Percentiles rank a stretch among this genome's conserved stretches.
phyloP scores from a whole-genome alignment of 257 asterid genomes.

The Solanum bukasovii region DNA sequence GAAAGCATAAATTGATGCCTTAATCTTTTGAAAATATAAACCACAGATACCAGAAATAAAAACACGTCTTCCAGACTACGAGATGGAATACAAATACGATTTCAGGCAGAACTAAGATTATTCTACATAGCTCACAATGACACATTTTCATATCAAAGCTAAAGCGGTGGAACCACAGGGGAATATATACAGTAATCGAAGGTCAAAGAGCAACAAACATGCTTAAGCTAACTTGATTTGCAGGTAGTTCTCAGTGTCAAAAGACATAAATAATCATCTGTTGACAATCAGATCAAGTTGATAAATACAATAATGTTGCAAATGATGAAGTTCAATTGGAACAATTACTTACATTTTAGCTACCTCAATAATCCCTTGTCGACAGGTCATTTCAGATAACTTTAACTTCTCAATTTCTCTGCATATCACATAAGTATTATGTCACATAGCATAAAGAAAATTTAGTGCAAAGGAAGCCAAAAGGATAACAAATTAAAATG shows the following conservation, averaged over 20 bases:
- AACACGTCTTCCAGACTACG: background rate
- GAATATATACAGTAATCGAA: background rate
- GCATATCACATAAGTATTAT: slow-evolving; percentile 5
- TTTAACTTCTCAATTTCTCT: slow-evolving; percentile 88
- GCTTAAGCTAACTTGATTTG: background rate
- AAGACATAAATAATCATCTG: background rate
- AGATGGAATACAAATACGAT: background rate
- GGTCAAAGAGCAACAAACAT: background rate
- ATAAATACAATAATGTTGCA: background rate
- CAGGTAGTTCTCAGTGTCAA: background rate
- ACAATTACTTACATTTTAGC: slow-evolving; percentile 73
- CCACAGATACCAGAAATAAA: background rate
- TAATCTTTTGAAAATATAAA: background rate
- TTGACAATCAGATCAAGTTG: background rate
- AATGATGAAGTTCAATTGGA: background rate
- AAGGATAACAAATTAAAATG: background rate
- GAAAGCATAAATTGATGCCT: background rate
- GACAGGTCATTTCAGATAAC: slow-evolving; percentile 90
- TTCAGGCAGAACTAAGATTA: background rate
- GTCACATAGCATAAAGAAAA: background rate
- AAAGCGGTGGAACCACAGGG: background rate
- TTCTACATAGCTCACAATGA: background rate
- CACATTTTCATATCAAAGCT: background rate
- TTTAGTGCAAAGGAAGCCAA: background rate
- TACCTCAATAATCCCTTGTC: slow-evolving; percentile 87